Base-by-base conservation (phyloP, 768 basidiomycete genomes). In the Hericium coralloides region DNA sequence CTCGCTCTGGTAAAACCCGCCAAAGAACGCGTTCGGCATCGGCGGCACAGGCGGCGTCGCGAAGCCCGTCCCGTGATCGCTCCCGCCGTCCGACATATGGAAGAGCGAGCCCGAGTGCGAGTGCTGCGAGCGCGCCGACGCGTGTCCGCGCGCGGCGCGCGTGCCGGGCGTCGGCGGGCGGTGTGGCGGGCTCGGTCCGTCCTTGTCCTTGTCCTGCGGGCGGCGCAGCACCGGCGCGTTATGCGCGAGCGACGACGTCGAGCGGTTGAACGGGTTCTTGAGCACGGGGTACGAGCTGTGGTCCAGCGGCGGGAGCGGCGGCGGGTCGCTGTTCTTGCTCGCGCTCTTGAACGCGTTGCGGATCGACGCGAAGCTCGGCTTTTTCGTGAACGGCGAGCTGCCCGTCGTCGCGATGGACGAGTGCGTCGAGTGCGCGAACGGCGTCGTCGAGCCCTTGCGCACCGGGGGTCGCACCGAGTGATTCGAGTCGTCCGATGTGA, bases 271-370 rank as follows among this genome's bases (percentile, higher is more conserved):
- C 0, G 89, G 87, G 67, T 89, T 89, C 72, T 85, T 88, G 61
- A 91, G 71, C 38, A 80, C 81, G 18, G 87, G 85, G 66, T 89
- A 85, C 4, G 75, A 77, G 52, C 85, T 77, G 53, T 81, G 75
- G 55, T 91, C 88, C 31, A 91, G 69, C 38, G 75, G 72, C 14
- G 89, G 91, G 55, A 92, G 74, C n/a, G 89, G 89, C 22, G 90
- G 91, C 6, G 84, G 73, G 9, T 68, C 68, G 25, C 59, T 59
- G n/a, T 85, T 82, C 52, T 68, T 74, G 64, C 79, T 89, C 55
- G 77, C 76, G 48, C 79, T 81, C 69, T 89, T 92, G 78, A 93
- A 92, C 3, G 90, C 89, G 66, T 91, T 91, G 41, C 89, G 83
- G 58, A 93, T 82, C 15, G 89, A 92, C 2, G 90, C 90, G 58